Percentiles rank a stretch among this genome's conserved stretches.
Conservation (phyloP, 495 filamentous ascomycete genomes). For the Aspergillus haitiensis region DNA sequence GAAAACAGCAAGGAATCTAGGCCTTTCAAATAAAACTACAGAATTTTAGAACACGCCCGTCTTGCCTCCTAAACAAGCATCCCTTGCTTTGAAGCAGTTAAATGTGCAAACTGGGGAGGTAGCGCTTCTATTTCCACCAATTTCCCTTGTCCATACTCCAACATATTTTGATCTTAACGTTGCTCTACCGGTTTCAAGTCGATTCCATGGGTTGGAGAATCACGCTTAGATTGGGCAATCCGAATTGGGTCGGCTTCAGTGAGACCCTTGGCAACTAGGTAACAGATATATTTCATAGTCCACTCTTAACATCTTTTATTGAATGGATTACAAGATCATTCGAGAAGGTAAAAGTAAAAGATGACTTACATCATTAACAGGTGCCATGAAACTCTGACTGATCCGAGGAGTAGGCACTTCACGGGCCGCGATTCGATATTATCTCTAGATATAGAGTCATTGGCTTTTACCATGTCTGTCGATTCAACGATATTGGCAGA, state of each 20-base stretch:
- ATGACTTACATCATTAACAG: conserved; percentile 35
- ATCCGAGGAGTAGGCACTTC: conserved; percentile 33
- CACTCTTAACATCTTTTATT: conserved; percentile 42
- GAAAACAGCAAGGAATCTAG: too few relatives aligned
- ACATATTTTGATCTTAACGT: too few relatives aligned
- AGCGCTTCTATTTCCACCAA: too few relatives aligned
- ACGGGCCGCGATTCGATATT: conserved; percentile 34
- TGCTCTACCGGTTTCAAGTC: conserved; percentile 1
- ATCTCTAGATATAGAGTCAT: conserved; percentile 27
- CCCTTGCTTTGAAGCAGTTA: too few relatives aligned
- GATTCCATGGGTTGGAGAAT: conserved; percentile 36
- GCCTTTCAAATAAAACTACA: too few relatives aligned
- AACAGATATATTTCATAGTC: conserved; percentile 39
- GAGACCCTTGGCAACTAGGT: conserved; percentile 26
- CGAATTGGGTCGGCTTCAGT: conserved; percentile 31
- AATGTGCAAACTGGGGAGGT: too few relatives aligned
- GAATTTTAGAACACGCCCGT: too few relatives aligned
- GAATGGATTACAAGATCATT: too few relatives aligned
- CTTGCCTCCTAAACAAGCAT: too few relatives aligned
- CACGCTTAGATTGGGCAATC: conserved; percentile 36
- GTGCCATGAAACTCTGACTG: conserved; percentile 38
- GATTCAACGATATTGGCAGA: conserved; percentile 28
- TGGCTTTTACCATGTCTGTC: not conserved
- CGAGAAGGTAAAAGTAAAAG: too few relatives aligned
- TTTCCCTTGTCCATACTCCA: too few relatives aligned